Evolutionary conservation across 345 rosid genomes (phyloP), one percentile per base, ranked within the genome.

Genomic region (Dovyalis caffra): DNA sequence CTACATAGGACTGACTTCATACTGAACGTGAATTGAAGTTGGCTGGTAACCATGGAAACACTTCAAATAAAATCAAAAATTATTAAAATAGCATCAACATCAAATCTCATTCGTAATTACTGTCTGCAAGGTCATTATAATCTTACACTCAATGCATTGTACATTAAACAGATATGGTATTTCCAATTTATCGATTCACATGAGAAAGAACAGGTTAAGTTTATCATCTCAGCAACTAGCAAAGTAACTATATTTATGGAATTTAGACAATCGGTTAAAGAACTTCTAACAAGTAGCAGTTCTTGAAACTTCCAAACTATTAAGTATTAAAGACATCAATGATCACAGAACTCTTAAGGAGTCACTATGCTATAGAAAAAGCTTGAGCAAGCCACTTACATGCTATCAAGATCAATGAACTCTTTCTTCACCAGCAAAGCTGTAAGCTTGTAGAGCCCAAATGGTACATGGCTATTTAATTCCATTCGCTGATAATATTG

Each of bases 401-500:
- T 94, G 87, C 93, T 88, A 77, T 91, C 92, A 77, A 96, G 98
- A 83, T 89, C 90, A 82, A 96, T 93, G 79, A 93, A 96, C 20
- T 90, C 88, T 78, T 93, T 87, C 89, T 85, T 96, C 85, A 96
- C 97, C 82, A 96, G 83, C 84, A 92, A 85, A 72, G 98, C 98
- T 70, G 99, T 88, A 75, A 96, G 97, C 85, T 86, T 88, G 83
- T 88, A 93, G 40, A 96, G 95, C 82, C 99, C 95, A 84, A 82
- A 87, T 40, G 97, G 98, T 66, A 88, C 94, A 64, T 88, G 90
- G 80, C 81, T 76, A 82, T 82, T 87, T 83, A 96, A 95, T 85
- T 96, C 99, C 87, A 85, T 76, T 43, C 90, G 84, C 81, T 93
- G 99, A 85, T 96, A 92, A 84, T 86, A 92, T 84, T 96, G 98